Evolutionary conservation across 192 early-diverging fungal species (phyloP).

Genomic region (Paraglomus brasilianum): DNA sequence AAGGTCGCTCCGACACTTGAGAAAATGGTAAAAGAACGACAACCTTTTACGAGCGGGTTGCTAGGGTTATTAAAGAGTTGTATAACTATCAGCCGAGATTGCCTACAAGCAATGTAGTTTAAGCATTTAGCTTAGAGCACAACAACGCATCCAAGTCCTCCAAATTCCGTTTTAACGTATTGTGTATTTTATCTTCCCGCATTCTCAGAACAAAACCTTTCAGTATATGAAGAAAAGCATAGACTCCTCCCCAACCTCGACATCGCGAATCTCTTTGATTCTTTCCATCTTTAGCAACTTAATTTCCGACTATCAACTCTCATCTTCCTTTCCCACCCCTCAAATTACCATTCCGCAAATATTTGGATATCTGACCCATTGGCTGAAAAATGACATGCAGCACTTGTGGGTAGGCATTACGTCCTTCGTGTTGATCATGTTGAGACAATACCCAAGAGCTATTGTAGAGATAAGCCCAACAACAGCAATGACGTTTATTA

Average conservation of each 20-base stretch:
- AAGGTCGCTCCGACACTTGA: not conserved
- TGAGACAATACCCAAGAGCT: constrained; percentile 42
- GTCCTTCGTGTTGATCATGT: constrained; percentile 42
- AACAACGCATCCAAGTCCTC: too few species aligned
- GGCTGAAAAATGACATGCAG: not conserved
- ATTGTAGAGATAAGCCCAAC: constrained; percentile 44
- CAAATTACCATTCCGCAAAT: constrained; percentile 21
- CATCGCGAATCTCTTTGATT: constrained; percentile 13
- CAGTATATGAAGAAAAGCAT: constrained; percentile 1
- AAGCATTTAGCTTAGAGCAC: too few species aligned
- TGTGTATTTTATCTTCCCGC: not conserved
- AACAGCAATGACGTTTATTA: constrained; percentile 50
- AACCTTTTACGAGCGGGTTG: not conserved
- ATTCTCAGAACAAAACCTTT: constrained; percentile 1
- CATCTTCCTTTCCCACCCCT: not conserved
- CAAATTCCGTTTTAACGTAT: too few species aligned
- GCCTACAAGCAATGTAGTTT: too few species aligned
- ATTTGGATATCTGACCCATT: not conserved
- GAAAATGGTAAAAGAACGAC: constrained; percentile 6
- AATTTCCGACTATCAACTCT: constrained; percentile 3
- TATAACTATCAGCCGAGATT: not conserved
- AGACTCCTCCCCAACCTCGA: not conserved
- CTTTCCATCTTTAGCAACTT: constrained; percentile 19
- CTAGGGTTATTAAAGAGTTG: not conserved
- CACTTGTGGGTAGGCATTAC: constrained; percentile 47